Percentiles rank a stretch among this genome's conserved stretches.
Conservation (phyloP, 2,329 filamentous ascomycete species). For the Dothistroma septosporum region DNA sequence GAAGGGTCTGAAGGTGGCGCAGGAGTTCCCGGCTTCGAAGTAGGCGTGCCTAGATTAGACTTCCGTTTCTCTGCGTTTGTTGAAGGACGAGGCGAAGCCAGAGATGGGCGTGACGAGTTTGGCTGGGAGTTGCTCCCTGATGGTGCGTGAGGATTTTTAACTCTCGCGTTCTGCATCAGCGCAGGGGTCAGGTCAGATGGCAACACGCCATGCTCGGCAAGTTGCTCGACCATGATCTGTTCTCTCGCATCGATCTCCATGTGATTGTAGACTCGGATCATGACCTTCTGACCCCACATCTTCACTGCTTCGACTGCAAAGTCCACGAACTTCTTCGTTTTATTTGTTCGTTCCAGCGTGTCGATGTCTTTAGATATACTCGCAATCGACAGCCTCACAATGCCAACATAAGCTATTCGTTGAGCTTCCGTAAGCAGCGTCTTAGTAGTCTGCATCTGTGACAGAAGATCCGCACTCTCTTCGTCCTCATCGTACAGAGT, state of each 20-base stretch:
- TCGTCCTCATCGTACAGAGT: slow-evolving; percentile 62
- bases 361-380: slow-evolving; percentile 70
- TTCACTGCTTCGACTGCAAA: slow-evolving; percentile 71
- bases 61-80: slow-evolving; percentile 16
- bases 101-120: slow-evolving; percentile 33
- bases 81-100: slow-evolving; percentile 26
- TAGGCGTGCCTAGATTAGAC: slow-evolving; percentile 14
- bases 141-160: slow-evolving; percentile 67
- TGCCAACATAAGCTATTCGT: slow-evolving; percentile 89
- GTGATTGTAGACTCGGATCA: slow-evolving; percentile 87
- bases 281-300: slow-evolving; percentile 98
- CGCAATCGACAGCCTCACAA: slow-evolving; percentile 76
- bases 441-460: slow-evolving; percentile 94
- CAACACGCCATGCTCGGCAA: slow-evolving; percentile 85
- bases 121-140: slow-evolving; percentile 15
- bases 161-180: slow-evolving; percentile 85
- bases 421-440: slow-evolving; percentile 92
- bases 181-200: slow-evolving; percentile 78
- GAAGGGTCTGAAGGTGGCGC: slow-evolving; percentile 14
- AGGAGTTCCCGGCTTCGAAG: slow-evolving; percentile 36
- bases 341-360: slow-evolving; percentile 57
- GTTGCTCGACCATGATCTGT: slow-evolving; percentile 98
- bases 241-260: slow-evolving; percentile 93
- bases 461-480: slow-evolving; percentile 70
- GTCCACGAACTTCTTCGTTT: slow-evolving; percentile 66